A percentile compares a stretch with the other conserved stretches of the same genome.
Conservation (phyloP, 305 asterid genomes). For the Fraxinus greggii region DNA sequence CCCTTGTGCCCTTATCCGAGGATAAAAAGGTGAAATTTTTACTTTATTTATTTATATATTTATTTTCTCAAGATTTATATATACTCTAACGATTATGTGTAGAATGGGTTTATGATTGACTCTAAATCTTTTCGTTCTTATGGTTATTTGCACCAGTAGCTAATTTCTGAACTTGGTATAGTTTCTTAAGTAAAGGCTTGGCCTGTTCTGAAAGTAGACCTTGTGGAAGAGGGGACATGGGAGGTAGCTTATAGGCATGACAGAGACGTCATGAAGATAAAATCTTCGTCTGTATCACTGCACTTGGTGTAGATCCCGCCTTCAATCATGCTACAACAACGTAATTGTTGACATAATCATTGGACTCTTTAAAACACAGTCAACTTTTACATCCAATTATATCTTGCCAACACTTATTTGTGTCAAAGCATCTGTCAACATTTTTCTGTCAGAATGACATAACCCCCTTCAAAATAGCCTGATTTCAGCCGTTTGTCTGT, state of each 20-base stretch:
- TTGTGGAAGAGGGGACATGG: not conserved
- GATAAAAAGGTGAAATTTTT: conserved; percentile 63
- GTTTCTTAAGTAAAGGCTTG: not conserved
- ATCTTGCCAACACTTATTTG: too few relatives aligned
- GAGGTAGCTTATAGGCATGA: not conserved
- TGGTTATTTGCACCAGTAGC: conserved; percentile 2
- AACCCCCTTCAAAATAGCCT: not conserved
- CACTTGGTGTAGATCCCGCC: not conserved
- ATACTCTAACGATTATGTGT: not conserved
- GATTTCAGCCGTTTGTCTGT: not conserved
- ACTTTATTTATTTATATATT: not conserved
- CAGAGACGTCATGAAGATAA: not conserved
- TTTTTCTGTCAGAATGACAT: too few relatives aligned
- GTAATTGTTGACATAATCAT: too few relatives aligned
- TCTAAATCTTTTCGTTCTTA: not conserved
- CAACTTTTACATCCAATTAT: too few relatives aligned
- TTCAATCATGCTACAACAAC: not conserved
- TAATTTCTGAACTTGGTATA: not conserved
- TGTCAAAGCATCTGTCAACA: too few relatives aligned
- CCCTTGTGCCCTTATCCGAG: conserved; percentile 59
- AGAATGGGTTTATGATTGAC: not conserved
- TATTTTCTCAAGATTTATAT: not conserved
- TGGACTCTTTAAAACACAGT: too few relatives aligned
- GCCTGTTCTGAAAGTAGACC: not conserved
- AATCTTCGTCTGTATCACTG: not conserved